Evolutionary conservation across 345 rosid species (phyloP), one percentile per base, ranked within the genome.

Genomic region (Eucalyptus regnans): DNA sequence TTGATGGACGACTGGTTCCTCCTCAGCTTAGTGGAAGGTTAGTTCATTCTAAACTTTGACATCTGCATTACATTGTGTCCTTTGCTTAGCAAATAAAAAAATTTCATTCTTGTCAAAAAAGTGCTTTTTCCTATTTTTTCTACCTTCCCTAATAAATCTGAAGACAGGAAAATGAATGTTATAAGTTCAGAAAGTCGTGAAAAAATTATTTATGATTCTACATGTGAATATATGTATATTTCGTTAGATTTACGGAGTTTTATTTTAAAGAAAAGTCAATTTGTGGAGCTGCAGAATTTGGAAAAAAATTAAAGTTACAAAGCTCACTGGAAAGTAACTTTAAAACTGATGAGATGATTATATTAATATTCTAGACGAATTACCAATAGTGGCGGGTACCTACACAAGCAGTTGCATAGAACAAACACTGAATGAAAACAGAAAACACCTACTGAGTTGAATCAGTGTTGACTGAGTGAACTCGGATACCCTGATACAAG

Each of bases 11-110:
- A 91, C 92, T 97, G 58, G 93, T 96, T 81, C 99, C 99, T 29
- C 99, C 98, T 58, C 99, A 97, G 96, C 95, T 97, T 66, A 92
- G 91, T 37, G 99, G 99, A 91, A 96, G 98, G 99, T 97, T 48
- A 84, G 95, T 88, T 80, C 2, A 44, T 62, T 37, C 48, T 41
- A 76, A 23, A 41, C 83, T 76, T 37, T 76, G 83, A 41, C 83
- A 41, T 20, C 83, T 76, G 27, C 29, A 41, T 41, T 37, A 76
- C 48, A 20, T 37, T 41, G 83, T 76, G 44, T 33, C 83, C 10
- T 37, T 41, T 76, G 48, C 48, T 41, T 43, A 20, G 12, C 46
- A 71, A 17, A 16, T 37, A 71, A 37, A 2, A 0, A 5, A 37
- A 33, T 68, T 33, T 17, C 5, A 6, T 76, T 76, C 83, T 76